phyloP scores from a whole-genome alignment of 1,284 basidiomycete species.

The Ustilago vetiveriae region DNA sequence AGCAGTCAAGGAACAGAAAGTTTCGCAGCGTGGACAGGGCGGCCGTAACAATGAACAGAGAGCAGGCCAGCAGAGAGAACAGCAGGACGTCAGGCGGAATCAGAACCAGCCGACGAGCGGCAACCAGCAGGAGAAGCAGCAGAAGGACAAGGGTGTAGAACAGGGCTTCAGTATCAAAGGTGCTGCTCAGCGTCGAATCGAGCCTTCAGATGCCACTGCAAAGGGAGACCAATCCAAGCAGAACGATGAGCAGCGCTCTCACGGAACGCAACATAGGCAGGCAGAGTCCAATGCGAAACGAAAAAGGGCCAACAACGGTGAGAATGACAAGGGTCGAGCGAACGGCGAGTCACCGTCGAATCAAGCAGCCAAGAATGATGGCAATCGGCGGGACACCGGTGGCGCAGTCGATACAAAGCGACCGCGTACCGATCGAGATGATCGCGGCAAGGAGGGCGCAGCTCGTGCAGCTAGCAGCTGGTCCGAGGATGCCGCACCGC shows the following conservation, averaged over 20 bases:
- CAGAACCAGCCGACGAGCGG: background rate
- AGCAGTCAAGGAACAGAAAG: constrained; percentile 8
- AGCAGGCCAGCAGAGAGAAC: background rate
- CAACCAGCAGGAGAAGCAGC: background rate
- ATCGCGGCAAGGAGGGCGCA: constrained; percentile 6
- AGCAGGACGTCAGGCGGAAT: constrained; percentile 5
- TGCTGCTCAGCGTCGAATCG: constrained; percentile 25
- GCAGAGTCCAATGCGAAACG: constrained; percentile 16
- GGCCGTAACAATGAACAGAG: background rate
- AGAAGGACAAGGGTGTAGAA: background rate
- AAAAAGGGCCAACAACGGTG: constrained; percentile 15
- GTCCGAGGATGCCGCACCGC: constrained; percentile 23
- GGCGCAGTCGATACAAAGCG: constrained; percentile 17
- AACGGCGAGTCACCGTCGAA: constrained; percentile 2
- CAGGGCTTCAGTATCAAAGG: constrained; percentile 47
- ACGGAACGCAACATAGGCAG: constrained; percentile 2
- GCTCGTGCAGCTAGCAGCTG: constrained; percentile 9
- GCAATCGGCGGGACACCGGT: background rate
- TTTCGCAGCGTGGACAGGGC: constrained; percentile 3
- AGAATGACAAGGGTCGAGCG: background rate
- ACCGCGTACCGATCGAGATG: constrained; percentile 18
- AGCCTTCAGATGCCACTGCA: constrained; percentile 4
- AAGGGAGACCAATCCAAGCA: background rate
- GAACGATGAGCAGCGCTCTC: background rate
- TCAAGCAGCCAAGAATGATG: background rate